A percentile compares a stretch with the other conserved stretches of the same genome.
phyloP scores from a whole-genome alignment of 2,329 filamentous ascomycete genomes.

The Cryphonectria parasitica region DNA sequence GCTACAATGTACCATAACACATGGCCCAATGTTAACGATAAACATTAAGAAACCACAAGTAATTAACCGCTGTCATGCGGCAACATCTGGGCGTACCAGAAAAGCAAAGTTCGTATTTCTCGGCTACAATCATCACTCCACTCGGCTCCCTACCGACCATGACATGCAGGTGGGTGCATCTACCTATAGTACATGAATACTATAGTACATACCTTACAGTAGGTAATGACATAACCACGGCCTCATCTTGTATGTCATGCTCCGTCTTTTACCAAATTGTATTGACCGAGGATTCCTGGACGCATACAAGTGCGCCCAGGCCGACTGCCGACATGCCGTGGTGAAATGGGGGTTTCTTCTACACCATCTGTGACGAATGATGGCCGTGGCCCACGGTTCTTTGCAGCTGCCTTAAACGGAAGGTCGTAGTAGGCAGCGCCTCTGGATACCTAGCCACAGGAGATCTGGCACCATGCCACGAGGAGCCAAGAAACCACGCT shows the following conservation, averaged over 20 bases:
- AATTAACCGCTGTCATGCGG: neutral
- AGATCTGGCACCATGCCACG: constrained; percentile 7
- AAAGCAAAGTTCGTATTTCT: neutral
- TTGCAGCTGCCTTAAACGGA: constrained; percentile 26
- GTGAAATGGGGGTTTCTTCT: too few species aligned
- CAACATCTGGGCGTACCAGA: neutral
- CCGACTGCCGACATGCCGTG: constrained; percentile 2
- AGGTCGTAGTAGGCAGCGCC: constrained; percentile 20
- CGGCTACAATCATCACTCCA: neutral
- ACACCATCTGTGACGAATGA: constrained; percentile 12
- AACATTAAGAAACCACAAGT: neutral
- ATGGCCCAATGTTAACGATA: neutral
- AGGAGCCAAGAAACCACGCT: neutral
- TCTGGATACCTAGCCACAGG: constrained; percentile 10
- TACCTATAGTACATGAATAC: neutral
- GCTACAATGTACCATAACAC: neutral
- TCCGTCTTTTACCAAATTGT: constrained; percentile 8
- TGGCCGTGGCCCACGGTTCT: constrained; percentile 5
- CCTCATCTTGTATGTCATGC: neutral
- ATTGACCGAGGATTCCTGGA: neutral
- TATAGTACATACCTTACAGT: neutral
- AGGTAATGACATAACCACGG: neutral
- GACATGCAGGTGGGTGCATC: neutral
- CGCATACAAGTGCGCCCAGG: neutral
- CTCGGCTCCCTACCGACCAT: neutral